These are phyloP conservation scores for Crithidia brevicula DNA, from an alignment of 208 protist genomes.

Conservation along the genomic window DNA sequence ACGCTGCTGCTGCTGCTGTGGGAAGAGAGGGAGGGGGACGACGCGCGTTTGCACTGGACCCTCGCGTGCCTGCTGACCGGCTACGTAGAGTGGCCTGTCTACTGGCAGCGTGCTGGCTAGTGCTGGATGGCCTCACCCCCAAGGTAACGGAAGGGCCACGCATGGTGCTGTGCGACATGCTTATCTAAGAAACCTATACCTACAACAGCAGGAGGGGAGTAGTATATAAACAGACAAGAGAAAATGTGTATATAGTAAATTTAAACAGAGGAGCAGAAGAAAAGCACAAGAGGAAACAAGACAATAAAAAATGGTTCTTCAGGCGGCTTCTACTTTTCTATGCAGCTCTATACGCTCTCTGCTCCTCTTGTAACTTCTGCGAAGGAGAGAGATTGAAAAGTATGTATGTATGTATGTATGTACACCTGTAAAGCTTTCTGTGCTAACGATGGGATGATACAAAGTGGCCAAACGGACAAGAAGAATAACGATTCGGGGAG, in stretches of 20 bases:
- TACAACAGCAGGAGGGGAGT: no score
- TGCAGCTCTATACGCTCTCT: no score
- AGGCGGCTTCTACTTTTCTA: not conserved
- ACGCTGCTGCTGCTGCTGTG: not conserved
- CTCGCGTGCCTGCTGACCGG: not conserved
- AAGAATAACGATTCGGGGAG: no score
- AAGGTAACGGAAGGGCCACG: not conserved
- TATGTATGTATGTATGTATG: slow-evolving; percentile 5
- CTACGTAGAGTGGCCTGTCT: not conserved
- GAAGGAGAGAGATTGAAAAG: no score
- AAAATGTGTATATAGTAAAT: no score
- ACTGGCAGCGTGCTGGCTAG: slow-evolving; percentile 20
- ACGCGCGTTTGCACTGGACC: not conserved
- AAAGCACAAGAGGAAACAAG: not conserved
- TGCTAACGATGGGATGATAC: no score
- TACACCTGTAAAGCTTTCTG: no score
- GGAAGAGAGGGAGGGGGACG: no score
- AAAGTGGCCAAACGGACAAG: no score
- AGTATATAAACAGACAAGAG: no score
- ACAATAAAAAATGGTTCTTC: not conserved
- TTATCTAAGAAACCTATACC: no score
- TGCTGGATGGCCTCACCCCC: slow-evolving; percentile 1
- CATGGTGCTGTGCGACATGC: not conserved
- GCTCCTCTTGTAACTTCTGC: not conserved
- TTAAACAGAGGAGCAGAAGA: no score